Evolutionary conservation across 306 rosid genomes (phyloP).

Genomic region (Vicia sativa): DNA sequence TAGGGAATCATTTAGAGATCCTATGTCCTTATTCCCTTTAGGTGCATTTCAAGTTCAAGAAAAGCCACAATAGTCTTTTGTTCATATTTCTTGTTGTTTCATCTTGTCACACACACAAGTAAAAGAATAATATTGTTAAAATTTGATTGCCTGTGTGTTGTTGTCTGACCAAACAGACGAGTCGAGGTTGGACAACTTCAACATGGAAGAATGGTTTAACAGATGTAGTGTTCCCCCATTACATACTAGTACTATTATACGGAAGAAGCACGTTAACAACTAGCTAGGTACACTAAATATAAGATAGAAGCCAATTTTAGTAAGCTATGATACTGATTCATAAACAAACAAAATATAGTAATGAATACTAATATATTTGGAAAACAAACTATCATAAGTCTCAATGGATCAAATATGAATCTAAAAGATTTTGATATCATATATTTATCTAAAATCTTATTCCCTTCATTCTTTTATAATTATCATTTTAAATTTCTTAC

Average conservation of each 20-base stretch:
- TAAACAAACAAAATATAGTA: too few species aligned
- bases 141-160: slow-evolving; percentile 19
- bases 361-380: too few species aligned
- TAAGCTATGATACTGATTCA: not conserved
- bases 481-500: too few species aligned
- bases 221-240: slow-evolving; percentile 15
- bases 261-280: not conserved
- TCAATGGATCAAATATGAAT: too few species aligned
- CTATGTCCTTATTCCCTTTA: slow-evolving; percentile 47
- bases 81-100: slow-evolving; percentile 34
- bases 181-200: slow-evolving; percentile 18
- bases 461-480: too few species aligned
- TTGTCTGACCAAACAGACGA: slow-evolving; percentile 6
- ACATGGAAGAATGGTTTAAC: not conserved
- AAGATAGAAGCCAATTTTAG: slow-evolving; percentile 8
- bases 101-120: slow-evolving; percentile 20
- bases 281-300: not conserved
- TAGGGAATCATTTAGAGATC: slow-evolving; percentile 52
- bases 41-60: slow-evolving; percentile 54
- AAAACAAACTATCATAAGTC: too few species aligned
- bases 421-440: too few species aligned
- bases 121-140: slow-evolving; percentile 17
- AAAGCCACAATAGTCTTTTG: slow-evolving; percentile 37
- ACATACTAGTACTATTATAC: slow-evolving; percentile 5
- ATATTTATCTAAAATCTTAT: too few species aligned